Base-by-base conservation (phyloP, 257 asterid species). In the Gardenia jasminoides region DNA sequence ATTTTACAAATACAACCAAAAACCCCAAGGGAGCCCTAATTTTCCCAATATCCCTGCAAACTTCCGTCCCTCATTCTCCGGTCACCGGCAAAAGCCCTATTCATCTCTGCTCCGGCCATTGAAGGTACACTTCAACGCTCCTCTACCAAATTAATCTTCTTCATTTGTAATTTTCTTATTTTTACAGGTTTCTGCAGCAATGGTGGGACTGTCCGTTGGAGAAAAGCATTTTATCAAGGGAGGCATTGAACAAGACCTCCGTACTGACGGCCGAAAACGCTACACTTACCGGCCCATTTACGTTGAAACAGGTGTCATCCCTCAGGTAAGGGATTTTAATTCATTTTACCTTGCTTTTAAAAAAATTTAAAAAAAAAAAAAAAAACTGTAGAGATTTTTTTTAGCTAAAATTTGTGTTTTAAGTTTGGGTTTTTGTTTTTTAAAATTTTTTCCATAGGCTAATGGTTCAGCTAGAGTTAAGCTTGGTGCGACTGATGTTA, bases 381-480 rank as follows among this genome's bases (percentile, higher is more conserved):
- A n/a, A n/a, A n/a, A n/a, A n/a, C n/a, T n/a, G n/a, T n/a, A 8
- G 20, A n/a, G 12, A 33, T 13, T 17, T 6, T 19, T 36, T 69
- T 69, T 6, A 43, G 74, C 47, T 69, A n/a, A 24, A 31, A 19
- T 69, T 69, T 7, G 74, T 22, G 19, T 41, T 1, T 19, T 54
- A 19, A 54, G 2, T 54, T 2, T 78, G 66, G 56, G 71, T 58
- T 80, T 74, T 31, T 17, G n/a, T n/a, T n/a, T n/a, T n/a, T n/a
- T n/a, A n/a, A n/a, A n/a, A n/a, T n/a, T 10, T 20, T 16, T 9
- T n/a, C 11, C 6, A 80, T 76, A 94, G 97, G 99, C 99, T 58
- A 93, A 91, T 88, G 97, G 99, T 81, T 95, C 98, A 12, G 97
- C 98, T 59, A 89, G 92, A 89, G 92, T 95, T 67, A 92, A 88